Evolutionary conservation across 805 yeast species (phyloP).

Genomic region (Cephaloascus fragrans): DNA sequence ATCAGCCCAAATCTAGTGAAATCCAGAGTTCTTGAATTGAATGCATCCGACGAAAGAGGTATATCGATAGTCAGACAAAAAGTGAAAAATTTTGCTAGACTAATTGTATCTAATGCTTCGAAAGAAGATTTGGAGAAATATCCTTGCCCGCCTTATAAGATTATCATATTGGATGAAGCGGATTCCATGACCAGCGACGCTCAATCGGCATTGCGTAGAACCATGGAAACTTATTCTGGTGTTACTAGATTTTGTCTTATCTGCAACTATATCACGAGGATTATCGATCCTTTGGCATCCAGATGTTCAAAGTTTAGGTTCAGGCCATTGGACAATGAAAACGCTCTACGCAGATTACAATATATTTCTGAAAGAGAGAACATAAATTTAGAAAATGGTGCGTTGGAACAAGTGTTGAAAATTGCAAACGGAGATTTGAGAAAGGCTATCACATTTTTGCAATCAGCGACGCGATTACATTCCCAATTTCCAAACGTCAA

Average conservation of each 20-base stretch:
- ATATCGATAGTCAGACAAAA: slow-evolving; percentile 80
- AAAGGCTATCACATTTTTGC: slow-evolving; percentile 83
- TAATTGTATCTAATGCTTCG: slow-evolving; percentile 74
- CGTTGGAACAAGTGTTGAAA: slow-evolving; percentile 51
- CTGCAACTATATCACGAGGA: slow-evolving; percentile 93
- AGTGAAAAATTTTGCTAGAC: slow-evolving; percentile 77
- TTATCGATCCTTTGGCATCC: slow-evolving; percentile 93
- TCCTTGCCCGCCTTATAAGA: slow-evolving; percentile 95
- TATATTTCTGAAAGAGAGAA: slow-evolving; percentile 48
- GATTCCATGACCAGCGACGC: slow-evolving; percentile 98
- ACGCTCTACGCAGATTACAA: slow-evolving; percentile 61
- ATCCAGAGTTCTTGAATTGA: slow-evolving; percentile 68
- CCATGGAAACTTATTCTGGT: slow-evolving; percentile 83
- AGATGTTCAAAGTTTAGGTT: slow-evolving; percentile 95
- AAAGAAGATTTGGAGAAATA: slow-evolving; percentile 58
- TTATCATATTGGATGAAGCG: slow-evolving; percentile 89
- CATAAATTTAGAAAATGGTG: slow-evolving; percentile 33
- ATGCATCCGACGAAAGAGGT: slow-evolving; percentile 90
- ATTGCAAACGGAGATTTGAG: slow-evolving; percentile 87
- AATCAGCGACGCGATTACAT: slow-evolving; percentile 64
- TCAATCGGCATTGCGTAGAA: slow-evolving; percentile 88
- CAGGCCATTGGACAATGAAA: slow-evolving; percentile 58
- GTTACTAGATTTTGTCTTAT: slow-evolving; percentile 90
- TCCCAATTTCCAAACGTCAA: slow-evolving; percentile 11
- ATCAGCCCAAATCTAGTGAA: slow-evolving; percentile 50